Base-by-base conservation (phyloP, 108 stramenopile genomes). In the Nannochloropsis salina region DNA sequence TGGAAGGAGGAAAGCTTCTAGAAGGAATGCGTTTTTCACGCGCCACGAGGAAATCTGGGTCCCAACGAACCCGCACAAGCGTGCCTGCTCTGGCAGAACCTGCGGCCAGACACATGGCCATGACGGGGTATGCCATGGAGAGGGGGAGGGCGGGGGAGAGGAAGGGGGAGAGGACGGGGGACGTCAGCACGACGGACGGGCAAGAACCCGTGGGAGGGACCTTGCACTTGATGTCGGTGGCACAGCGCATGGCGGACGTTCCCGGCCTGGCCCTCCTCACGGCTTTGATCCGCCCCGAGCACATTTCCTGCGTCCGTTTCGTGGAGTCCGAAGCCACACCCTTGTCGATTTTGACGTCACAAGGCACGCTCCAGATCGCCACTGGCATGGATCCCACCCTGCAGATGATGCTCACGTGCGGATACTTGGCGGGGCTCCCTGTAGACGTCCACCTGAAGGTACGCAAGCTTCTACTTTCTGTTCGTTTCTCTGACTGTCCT, bases 221-320 rank as follows among this genome's bases (percentile, higher is more conserved):
- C 2, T n/a, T 74, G 61, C 15, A 74, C 0, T 74, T 74, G 6
- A 74, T 74, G 61, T n/a, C n/a, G 8, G 61, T 74, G 61, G 61
- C 61, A n/a, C 61, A 74, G n/a, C 61, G 61, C 61, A 74, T 74
- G 61, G 61, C 61, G 61, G 61, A 74, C n/a, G 61, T 74, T n/a
- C 61, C 61, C 20, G 61, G 61, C 61, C 20, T 74, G 61, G 61
- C 61, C 15, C n/a, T 74, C 3, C 61, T 74, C 20, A 74, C 61
- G 15, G 61, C 15, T n/a, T 74, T 74, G n/a, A n/a, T 74, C 20
- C 61, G n/a, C n/a, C 61, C 61, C 6, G 61, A 74, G 15, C n/a
- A 2, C 61, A n/a, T 74, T 15, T 74, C 61, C 20, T 74, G 61
- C n/a, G 61, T 74, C 4, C 61, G 61, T 74, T 74, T 74, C n/a